phyloP scores from a whole-genome alignment of 768 basidiomycete genomes.

The Bullera alba region DNA sequence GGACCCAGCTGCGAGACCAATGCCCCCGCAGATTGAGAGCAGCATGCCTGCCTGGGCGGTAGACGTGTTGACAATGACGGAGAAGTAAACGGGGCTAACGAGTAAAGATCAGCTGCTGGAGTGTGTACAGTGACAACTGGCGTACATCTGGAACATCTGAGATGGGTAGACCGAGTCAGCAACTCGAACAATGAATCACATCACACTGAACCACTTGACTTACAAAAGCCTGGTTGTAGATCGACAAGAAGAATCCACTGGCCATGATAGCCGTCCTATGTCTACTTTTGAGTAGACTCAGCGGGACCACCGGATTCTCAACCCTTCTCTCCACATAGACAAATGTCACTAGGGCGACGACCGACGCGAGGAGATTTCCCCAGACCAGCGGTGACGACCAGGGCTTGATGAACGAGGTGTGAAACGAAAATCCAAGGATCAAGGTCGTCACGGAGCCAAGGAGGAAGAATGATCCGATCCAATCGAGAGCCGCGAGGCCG shows the following conservation, averaged over 20 bases:
- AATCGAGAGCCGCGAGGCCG: constrained; percentile 39
- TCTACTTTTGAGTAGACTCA: constrained; percentile 31
- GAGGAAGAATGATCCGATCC: constrained; percentile 34
- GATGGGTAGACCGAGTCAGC: too few relatives aligned
- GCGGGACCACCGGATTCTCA: constrained; percentile 34
- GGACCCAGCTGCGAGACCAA: constrained; percentile 39
- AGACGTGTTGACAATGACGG: constrained; percentile 39
- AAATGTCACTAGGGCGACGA: constrained; percentile 14
- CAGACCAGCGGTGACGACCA: constrained; percentile 41
- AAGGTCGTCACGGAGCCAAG: constrained; percentile 33
- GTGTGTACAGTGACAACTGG: background rate
- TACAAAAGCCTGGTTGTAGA: constrained; percentile 39
- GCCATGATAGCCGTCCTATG: constrained; percentile 30
- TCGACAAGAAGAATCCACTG: constrained; percentile 38
- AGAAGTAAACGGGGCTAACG: constrained; percentile 40
- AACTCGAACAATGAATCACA: too few relatives aligned
- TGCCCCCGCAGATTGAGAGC: constrained; percentile 35
- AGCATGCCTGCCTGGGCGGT: constrained; percentile 39
- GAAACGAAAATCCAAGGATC: constrained; percentile 42
- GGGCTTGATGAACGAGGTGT: constrained; percentile 40
- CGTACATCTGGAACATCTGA: constrained; percentile 37
- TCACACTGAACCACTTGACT: too few relatives aligned
- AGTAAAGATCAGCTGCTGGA: background rate
- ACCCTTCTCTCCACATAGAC: constrained; percentile 29
- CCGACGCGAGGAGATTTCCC: constrained; percentile 28